Base-by-base conservation (phyloP, 306 rosid species). In the Prunus fruticosa region DNA sequence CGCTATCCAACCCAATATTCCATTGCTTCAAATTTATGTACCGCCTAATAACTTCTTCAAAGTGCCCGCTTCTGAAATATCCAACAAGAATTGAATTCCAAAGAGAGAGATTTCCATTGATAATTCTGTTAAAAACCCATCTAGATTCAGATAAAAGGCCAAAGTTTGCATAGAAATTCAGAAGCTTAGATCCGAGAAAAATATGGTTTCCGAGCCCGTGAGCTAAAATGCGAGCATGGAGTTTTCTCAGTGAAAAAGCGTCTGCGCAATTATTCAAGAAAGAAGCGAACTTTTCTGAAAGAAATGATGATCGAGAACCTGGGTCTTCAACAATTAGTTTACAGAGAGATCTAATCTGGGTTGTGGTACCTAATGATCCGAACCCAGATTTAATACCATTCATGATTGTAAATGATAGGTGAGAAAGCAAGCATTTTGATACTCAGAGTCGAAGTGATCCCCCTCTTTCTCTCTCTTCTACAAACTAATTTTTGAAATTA, bases 11-110 rank as follows among this genome's bases (percentile, higher is more conserved):
- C 69, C 82, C 80, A 53, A 68, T 46, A 30, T 65, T 64, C 49
- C 43, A 23, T 28, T 56, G 63, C 76, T 72, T 84, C 74, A 79
- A 84, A 67, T 54, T 54, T 53, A 76, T 28, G 72, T 82, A 87
- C 64, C 70, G 76, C 54, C 67, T 41, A 73, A 82, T 62, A 73
- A 84, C 78, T 71, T 83, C 69, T 8, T 15, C 67, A 9, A 49
- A 75, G 19, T 79, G 75, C 38, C 83, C 67, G 2, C 68, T 46
- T 45, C 76, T 80, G 41, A 49, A 83, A 71, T 71, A 75, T 56
- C 81, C 81, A 71, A 75, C 76, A 75, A 83, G 63, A 30, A 79
- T 23, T 3, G 81, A 76, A 30, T 75, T 83, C 83, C 83, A 83
- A 25, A 79, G 67, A 19, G 60, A 79, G 10, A 69, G 83, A 50